Evolutionary conservation across 768 basidiomycete species (phyloP).

Genomic region (Auricularia auricula-judae): DNA sequence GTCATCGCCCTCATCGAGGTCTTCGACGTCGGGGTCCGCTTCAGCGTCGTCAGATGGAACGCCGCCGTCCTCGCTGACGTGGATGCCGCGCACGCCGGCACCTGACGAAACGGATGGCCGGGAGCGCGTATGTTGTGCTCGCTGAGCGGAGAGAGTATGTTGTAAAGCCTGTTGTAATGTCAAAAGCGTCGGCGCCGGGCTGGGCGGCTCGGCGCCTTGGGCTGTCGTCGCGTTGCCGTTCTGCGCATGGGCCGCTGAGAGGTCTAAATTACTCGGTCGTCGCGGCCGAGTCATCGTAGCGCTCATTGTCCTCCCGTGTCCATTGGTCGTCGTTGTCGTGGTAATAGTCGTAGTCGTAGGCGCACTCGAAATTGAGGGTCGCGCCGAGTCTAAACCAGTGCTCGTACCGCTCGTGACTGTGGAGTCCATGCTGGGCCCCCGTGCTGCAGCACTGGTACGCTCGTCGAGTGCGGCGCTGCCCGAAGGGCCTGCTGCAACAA

Average conservation of each 20-base stretch:
- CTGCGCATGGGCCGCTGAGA: neutral
- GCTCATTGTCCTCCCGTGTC: neutral
- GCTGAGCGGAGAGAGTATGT: constrained; percentile 27
- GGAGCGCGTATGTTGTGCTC: neutral
- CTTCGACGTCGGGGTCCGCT: constrained; percentile 31
- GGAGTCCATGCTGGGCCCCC: neutral
- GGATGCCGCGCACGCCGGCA: neutral
- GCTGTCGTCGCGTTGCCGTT: neutral
- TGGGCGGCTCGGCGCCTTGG: neutral
- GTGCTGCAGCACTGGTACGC: constrained; percentile 48
- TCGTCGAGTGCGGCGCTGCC: constrained; percentile 77
- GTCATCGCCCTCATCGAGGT: neutral
- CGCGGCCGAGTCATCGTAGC: constrained; percentile 26
- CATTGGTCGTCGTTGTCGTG: constrained; percentile 22
- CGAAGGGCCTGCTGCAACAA: constrained; percentile 71
- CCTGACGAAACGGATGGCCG: neutral
- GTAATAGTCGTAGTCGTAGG: too few species aligned
- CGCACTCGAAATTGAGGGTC: neutral
- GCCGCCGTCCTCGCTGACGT: neutral
- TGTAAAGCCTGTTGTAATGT: constrained; percentile 56
- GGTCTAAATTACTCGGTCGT: neutral
- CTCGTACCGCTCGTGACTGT: neutral
- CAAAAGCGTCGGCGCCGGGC: constrained; percentile 50
- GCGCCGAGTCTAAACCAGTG: neutral
- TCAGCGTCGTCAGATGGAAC: constrained; percentile 42